Conservation (phyloP, 805 yeast genomes). For the Kuraishia hungarica region DNA sequence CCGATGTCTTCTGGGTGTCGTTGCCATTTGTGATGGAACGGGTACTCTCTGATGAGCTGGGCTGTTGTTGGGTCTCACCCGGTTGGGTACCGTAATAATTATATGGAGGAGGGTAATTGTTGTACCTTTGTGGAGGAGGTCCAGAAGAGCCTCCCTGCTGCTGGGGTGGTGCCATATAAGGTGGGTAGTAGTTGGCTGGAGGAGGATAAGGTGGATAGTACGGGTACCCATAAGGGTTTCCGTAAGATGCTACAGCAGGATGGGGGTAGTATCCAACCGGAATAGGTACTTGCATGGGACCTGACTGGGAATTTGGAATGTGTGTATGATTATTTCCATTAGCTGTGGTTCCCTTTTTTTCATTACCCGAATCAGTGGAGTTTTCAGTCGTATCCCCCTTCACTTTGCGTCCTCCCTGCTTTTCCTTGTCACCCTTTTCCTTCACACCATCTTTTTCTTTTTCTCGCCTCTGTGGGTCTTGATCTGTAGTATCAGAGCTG, state of each 20-base stretch:
- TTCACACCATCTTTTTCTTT: background rate
- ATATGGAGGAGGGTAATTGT: conserved; percentile 2
- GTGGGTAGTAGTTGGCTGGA: background rate
- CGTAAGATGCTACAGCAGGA: background rate
- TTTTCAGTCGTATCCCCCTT: background rate
- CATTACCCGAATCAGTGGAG: background rate
- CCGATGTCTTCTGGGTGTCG: background rate
- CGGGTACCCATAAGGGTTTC: conserved; percentile 1
- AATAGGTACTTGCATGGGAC: background rate
- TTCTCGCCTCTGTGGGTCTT: background rate
- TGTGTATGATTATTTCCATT: background rate
- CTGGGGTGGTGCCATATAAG: background rate
- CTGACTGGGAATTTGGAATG: background rate
- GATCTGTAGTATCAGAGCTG: background rate
- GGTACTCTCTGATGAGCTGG: background rate
- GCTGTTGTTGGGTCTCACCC: background rate
- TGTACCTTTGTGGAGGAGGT: background rate
- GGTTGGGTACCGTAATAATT: conserved; percentile 1
- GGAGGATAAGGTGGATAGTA: conserved; percentile 1
- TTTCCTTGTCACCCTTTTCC: background rate
- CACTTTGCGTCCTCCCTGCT: background rate
- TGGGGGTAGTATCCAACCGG: background rate
- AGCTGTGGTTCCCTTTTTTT: background rate
- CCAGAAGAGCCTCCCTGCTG: background rate
- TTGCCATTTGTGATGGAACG: background rate